Conservation (phyloP, 2,329 filamentous ascomycete genomes). For the Colletotrichum musicola region DNA sequence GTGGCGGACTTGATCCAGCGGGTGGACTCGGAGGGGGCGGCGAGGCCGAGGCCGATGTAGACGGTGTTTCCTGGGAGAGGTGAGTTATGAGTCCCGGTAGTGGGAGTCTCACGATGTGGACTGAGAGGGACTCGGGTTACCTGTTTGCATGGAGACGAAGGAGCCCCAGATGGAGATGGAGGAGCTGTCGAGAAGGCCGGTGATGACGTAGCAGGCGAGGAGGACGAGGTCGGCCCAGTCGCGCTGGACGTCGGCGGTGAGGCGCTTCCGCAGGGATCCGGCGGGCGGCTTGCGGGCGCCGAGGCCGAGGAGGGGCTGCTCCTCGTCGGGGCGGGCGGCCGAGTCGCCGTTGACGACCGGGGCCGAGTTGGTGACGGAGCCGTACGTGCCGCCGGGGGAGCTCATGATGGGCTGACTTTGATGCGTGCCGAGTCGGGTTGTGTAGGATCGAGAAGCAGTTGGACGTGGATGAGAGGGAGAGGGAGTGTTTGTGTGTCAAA, state of each 20-base stretch:
- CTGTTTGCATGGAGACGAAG: constrained; percentile 88
- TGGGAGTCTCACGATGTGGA: neutral
- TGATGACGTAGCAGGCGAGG: constrained; percentile 80
- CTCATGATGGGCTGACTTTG: constrained; percentile 10
- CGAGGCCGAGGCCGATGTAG: constrained; percentile 81
- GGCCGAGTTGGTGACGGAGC: constrained; percentile 23
- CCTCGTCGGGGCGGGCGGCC: constrained; percentile 43
- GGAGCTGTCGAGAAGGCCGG: constrained; percentile 81
- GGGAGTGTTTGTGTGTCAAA: neutral
- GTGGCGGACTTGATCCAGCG: constrained; percentile 80
- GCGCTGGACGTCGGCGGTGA: constrained; percentile 66
- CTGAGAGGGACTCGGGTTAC: constrained; percentile 56
- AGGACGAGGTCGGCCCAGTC: constrained; percentile 77
- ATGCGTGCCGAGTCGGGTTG: neutral
- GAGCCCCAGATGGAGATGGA: constrained; percentile 83
- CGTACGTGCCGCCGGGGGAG: constrained; percentile 10
- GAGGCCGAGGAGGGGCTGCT: constrained; percentile 52
- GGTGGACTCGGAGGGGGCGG: constrained; percentile 64
- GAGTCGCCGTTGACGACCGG: constrained; percentile 28
- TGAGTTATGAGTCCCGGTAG: neutral
- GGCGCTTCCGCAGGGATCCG: constrained; percentile 45
- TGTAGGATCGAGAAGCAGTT: no score
- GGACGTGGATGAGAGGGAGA: no score
- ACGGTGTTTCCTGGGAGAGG: constrained; percentile 75
- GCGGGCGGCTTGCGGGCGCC: constrained; percentile 39